A percentile compares a stretch with the other conserved stretches of the same genome.
phyloP scores from a whole-genome alignment of 176 grass and related monocot species.

The Aegilops longissima region DNA sequence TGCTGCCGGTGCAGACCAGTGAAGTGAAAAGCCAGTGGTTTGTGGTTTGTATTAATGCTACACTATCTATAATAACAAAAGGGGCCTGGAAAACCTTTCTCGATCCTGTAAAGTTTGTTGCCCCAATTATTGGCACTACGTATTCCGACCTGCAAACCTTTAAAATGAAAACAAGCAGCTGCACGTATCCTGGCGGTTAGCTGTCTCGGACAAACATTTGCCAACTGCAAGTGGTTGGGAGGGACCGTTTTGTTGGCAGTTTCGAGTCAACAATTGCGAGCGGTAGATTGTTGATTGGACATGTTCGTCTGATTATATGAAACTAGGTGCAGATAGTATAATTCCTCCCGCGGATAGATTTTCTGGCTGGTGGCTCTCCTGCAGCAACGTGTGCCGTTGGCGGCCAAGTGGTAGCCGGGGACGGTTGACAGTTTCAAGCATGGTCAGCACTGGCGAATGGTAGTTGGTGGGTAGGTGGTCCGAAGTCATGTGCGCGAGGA shows the following conservation, averaged over 20 bases:
- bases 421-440: neutral
- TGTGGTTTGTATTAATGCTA: conserved; percentile 14
- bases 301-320: neutral
- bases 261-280: neutral
- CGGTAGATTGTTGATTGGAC: neutral
- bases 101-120: neutral
- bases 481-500: no score
- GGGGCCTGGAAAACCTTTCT: neutral
- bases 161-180: neutral
- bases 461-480: no score
- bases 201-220: neutral
- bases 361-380: neutral
- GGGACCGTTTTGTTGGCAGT: conserved; percentile 5
- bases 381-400: neutral
- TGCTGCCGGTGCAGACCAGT: neutral
- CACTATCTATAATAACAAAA: neutral
- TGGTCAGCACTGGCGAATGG: neutral
- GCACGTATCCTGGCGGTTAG: neutral
- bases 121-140: neutral
- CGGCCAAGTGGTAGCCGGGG: neutral
- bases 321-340: neutral
- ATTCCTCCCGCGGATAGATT: neutral
- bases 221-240: neutral
- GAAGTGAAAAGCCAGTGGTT: neutral
- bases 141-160: neutral